Base-by-base conservation (phyloP, 2,329 filamentous ascomycete species). In the Exophiala bonariae region DNA sequence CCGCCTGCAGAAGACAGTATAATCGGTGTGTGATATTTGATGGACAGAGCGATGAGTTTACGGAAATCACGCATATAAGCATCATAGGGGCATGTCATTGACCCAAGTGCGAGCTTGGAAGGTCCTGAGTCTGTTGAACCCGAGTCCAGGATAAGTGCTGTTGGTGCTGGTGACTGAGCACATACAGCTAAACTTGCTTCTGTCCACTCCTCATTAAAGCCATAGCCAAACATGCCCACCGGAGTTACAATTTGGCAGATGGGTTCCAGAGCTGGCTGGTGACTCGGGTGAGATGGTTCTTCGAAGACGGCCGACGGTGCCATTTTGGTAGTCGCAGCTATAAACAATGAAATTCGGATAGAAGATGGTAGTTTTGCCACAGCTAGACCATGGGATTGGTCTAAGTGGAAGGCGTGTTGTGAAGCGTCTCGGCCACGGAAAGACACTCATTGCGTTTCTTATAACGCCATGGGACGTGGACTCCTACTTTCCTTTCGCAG, bases 1-100 rank as follows among this genome's bases (percentile, higher is more conserved):
- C 75, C 75, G 0, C 74, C 75, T 1, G 66, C 71, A 1, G 72
- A 75, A 3, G 64, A 11, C 9, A 50, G 35, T 14, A 53, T 61
- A 0, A 61, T 46, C 39, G 77, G 77, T 0, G 70, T 58, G 1
- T 60, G 58, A 5, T 67, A 61, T 0, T 68, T 66, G 19, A 59
- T 63, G 0, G 67, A 70, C 57, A 66, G 73, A 3, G 40, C 49
- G 5, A 52, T 16, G 5, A 53, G 16, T 23, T 23, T 22, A 9
- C 14, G 17, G 8, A 53, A 31, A 28, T 53, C 50, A 9, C 38
- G 36, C 14, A 19, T 31, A 22, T 47, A 50, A 9, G 35, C 30
- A 18, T 6, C 6, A n/a, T 33, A 17, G 3, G 50, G 38, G n/a
- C 22, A 34, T 17, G 46, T 16, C 36, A 41, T 75, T 7, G 37